Evolutionary conservation across 108 stramenopile species (phyloP), one percentile per base, ranked within the genome.

Genomic region (Bacterosira constricta): DNA sequence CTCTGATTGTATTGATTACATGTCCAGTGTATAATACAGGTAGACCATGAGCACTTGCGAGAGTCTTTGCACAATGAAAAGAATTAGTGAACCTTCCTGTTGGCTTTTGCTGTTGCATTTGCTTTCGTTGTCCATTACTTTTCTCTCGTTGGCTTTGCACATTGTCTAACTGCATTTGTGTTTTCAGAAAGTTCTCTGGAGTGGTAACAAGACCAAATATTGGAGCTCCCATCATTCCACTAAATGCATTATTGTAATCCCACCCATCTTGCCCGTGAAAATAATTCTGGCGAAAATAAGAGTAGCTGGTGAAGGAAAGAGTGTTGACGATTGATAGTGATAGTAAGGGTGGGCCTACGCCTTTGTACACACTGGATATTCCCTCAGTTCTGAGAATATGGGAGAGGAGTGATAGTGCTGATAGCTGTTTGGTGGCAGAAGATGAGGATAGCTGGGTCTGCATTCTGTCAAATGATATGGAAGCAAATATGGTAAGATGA

Each of bases 301-400:
- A 80, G 61, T 95, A 97, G 50, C 82, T 80, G 1, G 92, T 86
- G 71, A 97, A 97, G 25, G 84, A 95, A 12, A 89, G 59, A 21
- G 93, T 95, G 58, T 94, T 95, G 57, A 97, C 75, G 41, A 95
- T 92, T 0, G 88, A 87, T 6, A 97, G 75, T 3, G 91, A 89
- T 13, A 95, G 34, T 23, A 97, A 60, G 4, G 96, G 96, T 18
- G 96, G 91, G 13, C 74, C 82, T 7, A 97, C 74, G 11, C 96
- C 96, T 66, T 88, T 88, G 77, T 97, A 97, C 6, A 97, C 58
- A 26, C 75, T 66, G 12, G 67, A n/a, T 18, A 94, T 62, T 11
- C 92, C 92, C 71, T 94, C 90, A n/a, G 67, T 84, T 65, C 75
- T 77, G 15, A 90, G 69, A 41, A 97, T 91, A 35, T 64, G 71